These are phyloP conservation scores for Wickerhamomyces bisporus DNA, from an alignment of 805 yeast species.

Conservation along the genomic window DNA sequence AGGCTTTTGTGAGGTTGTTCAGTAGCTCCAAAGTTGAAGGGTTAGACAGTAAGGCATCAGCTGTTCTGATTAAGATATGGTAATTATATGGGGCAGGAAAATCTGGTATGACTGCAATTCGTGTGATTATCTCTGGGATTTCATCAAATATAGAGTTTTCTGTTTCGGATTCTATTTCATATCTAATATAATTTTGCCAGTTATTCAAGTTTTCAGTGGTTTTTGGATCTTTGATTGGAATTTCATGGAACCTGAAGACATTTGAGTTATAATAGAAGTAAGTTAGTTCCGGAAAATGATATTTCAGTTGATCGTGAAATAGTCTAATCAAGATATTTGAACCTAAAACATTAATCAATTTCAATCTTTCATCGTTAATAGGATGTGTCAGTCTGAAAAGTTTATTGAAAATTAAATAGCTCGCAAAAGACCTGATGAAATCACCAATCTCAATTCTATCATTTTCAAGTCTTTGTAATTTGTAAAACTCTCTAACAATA, in stretches of 20 bases:
- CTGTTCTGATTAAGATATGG: no score
- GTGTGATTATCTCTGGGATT: not conserved
- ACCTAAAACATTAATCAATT: not conserved
- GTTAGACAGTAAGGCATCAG: not conserved
- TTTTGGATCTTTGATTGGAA: not conserved
- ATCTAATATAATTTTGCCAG: slow-evolving; percentile 15
- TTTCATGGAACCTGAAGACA: not conserved
- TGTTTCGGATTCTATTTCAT: slow-evolving; percentile 3
- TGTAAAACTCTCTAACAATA: slow-evolving; percentile 1
- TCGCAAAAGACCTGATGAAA: slow-evolving; percentile 2
- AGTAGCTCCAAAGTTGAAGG: no score
- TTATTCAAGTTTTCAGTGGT: slow-evolving; percentile 4
- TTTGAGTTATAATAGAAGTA: slow-evolving; percentile 4
- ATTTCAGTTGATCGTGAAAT: slow-evolving; percentile 5
- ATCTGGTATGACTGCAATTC: no score
- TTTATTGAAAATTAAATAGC: not conserved
- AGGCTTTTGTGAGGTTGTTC: not conserved
- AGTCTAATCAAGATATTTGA: slow-evolving; percentile 8
- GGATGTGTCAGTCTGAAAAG: not conserved
- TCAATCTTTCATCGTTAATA: not conserved
- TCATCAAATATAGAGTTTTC: not conserved
- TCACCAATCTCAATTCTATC: slow-evolving; percentile 4
- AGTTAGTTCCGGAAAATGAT: slow-evolving; percentile 8
- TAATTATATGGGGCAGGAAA: no score
- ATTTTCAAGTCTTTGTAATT: not conserved